These are phyloP conservation scores for Claviceps humidiphila DNA, from an alignment of 2,329 filamentous ascomycete genomes.

Conservation along the genomic window DNA sequence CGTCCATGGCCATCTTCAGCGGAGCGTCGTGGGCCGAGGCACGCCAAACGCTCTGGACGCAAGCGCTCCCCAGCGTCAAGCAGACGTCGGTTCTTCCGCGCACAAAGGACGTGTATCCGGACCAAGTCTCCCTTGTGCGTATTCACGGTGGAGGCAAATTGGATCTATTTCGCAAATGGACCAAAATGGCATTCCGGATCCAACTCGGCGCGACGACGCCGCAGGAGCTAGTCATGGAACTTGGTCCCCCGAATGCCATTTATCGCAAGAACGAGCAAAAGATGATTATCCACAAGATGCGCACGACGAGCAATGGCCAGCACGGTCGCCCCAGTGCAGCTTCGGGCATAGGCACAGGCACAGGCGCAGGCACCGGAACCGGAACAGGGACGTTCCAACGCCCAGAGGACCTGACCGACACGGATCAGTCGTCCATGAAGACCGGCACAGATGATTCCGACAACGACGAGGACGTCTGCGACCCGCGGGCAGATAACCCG, in stretches of 20 bases:
- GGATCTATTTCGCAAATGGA: constrained; percentile 62
- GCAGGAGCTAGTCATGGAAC: constrained; percentile 79
- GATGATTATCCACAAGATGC: constrained; percentile 68
- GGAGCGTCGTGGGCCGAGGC: constrained; percentile 85
- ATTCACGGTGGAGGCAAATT: constrained; percentile 68
- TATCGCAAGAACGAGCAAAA: constrained; percentile 84
- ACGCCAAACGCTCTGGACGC: constrained; percentile 62
- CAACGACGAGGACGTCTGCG: constrained; percentile 44
- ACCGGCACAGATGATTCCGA: constrained; percentile 56
- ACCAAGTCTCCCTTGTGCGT: constrained; percentile 72
- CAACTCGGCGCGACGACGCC: constrained; percentile 75
- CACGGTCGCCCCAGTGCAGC: constrained; percentile 30
- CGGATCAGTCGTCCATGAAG: constrained; percentile 61
- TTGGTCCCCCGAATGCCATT: constrained; percentile 87
- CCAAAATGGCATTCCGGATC: constrained; percentile 55
- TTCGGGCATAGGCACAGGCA: constrained; percentile 24
- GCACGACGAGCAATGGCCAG: constrained; percentile 38
- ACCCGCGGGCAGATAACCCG: constrained; percentile 35
- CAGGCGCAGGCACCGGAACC: constrained; percentile 12
- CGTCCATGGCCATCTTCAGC: constrained; percentile 80
- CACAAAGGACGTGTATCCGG: constrained; percentile 66
- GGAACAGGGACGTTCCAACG: constrained; percentile 29
- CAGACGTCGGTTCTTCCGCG: constrained; percentile 55
- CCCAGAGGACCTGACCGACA: constrained; percentile 51
- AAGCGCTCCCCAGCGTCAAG: constrained; percentile 59